phyloP scores from a whole-genome alignment of 495 filamentous ascomycete genomes.

The Neurospora sp. region DNA sequence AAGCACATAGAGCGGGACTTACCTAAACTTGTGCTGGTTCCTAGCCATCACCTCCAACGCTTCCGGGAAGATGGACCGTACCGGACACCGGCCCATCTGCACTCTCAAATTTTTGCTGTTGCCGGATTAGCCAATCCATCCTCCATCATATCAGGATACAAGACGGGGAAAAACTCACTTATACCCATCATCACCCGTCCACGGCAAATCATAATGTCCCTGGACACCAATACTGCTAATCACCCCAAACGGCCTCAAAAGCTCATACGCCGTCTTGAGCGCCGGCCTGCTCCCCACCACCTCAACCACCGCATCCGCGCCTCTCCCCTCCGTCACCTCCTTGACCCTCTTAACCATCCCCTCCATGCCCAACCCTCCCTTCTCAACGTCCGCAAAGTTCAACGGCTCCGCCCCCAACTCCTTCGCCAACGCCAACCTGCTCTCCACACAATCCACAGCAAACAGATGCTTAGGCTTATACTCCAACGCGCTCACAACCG shows the following conservation, averaged over 20 bases:
- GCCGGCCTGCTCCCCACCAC: conserved; percentile 82
- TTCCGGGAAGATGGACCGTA: conserved; percentile 69
- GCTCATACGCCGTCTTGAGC: conserved; percentile 71
- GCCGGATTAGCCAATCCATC: neutral
- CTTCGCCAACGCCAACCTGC: conserved; percentile 66
- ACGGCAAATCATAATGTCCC: conserved; percentile 46
- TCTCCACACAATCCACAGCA: conserved; percentile 74
- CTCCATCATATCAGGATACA: neutral
- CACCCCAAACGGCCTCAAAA: conserved; percentile 76
- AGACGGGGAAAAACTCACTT: conserved; percentile 28
- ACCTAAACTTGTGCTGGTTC: conserved; percentile 77
- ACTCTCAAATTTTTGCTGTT: conserved; percentile 69
- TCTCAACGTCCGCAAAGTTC: conserved; percentile 61
- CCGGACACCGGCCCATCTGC: conserved; percentile 94
- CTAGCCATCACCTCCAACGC: conserved; percentile 69
- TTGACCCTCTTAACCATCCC: conserved; percentile 59
- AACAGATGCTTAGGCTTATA: conserved; percentile 72
- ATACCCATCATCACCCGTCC: conserved; percentile 74
- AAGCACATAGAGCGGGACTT: conserved; percentile 21
- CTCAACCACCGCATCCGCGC: conserved; percentile 87
- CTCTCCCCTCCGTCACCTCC: conserved; percentile 71
- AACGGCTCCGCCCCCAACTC: conserved; percentile 75
- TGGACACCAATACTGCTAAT: conserved; percentile 90
- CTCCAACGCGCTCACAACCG: conserved; percentile 72
- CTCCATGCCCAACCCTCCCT: conserved; percentile 23